Percentiles rank a stretch among this genome's conserved stretches.
phyloP scores from a whole-genome alignment of 179 eudicot genomes.

The Spergularia azorica region DNA sequence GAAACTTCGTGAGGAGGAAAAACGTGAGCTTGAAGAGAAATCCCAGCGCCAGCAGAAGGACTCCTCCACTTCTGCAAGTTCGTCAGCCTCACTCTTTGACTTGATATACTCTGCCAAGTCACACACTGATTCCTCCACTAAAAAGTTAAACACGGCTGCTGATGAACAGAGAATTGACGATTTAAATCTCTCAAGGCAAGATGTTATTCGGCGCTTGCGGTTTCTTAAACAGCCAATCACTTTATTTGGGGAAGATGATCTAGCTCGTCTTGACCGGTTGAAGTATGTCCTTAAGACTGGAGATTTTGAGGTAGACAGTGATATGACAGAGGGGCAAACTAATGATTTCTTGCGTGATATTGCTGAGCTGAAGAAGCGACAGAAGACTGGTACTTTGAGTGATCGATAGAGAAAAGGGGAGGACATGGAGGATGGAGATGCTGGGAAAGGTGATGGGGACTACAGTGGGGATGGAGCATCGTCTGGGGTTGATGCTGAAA shows the following conservation, averaged over 20 bases:
- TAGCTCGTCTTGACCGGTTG: conserved; percentile 69
- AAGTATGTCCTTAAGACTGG: conserved; percentile 81
- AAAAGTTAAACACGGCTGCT: conserved; percentile 39
- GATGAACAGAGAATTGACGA: conserved; percentile 82
- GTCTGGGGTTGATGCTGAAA: conserved; percentile 74
- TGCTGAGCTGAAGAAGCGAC: conserved; percentile 87
- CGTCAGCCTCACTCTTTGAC: conserved; percentile 41
- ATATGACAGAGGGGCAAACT: conserved; percentile 95
- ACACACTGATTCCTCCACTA: conserved; percentile 42
- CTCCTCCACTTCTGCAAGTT: conserved; percentile 29
- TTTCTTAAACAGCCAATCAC: conserved; percentile 84
- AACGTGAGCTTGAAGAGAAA: conserved; percentile 70
- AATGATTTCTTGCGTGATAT: conserved; percentile 94
- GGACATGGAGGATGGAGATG: conserved; percentile 72
- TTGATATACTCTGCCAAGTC: conserved; percentile 45
- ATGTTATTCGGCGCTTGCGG: conserved; percentile 84
- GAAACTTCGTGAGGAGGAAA: conserved; percentile 73
- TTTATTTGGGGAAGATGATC: conserved; percentile 86
- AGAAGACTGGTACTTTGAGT: conserved; percentile 68
- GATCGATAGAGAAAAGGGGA: conserved; percentile 80
- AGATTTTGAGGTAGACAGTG: conserved; percentile 80
- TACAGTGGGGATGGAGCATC: conserved; percentile 72
- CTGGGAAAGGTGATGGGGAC: conserved; percentile 68
- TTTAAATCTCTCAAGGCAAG: conserved; percentile 64
- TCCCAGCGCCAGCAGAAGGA: conserved; percentile 42